Conservation (phyloP, 2,329 filamentous ascomycete species). For the Monosporascus sp. region DNA sequence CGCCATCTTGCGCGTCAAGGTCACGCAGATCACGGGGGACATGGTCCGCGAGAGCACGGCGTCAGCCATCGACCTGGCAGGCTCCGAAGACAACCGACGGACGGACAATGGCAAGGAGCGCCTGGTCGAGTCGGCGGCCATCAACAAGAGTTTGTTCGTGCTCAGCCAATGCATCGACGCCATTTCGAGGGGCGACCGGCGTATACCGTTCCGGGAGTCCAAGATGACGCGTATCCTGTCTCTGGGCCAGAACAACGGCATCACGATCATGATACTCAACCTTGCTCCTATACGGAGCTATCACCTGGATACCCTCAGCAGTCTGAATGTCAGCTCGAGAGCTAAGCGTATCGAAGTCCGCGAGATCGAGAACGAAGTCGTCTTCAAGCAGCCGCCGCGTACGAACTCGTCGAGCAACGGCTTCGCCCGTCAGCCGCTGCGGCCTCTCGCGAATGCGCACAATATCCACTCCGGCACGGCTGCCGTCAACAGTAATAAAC, state of each 20-base stretch:
- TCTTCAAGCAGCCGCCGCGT: slow-evolving; percentile 73
- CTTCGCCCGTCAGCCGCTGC: slow-evolving; percentile 65
- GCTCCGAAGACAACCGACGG: slow-evolving; percentile 89
- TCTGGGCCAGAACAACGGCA: slow-evolving; percentile 87
- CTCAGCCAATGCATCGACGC: slow-evolving; percentile 93
- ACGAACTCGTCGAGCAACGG: slow-evolving; percentile 34
- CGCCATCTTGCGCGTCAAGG: slow-evolving; percentile 84
- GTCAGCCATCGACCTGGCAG: slow-evolving; percentile 90
- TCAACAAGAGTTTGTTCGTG: slow-evolving; percentile 96
- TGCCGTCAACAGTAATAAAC: slow-evolving; percentile 46
- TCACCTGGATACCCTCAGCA: slow-evolving; percentile 89
- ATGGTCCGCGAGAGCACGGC: slow-evolving; percentile 72
- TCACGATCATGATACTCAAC: slow-evolving; percentile 96
- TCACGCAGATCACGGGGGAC: slow-evolving; percentile 69
- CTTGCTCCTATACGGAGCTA: slow-evolving; percentile 87
- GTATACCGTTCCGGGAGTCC: slow-evolving; percentile 89
- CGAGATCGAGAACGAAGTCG: slow-evolving; percentile 91
- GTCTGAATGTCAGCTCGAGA: slow-evolving; percentile 88
- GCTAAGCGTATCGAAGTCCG: slow-evolving; percentile 95
- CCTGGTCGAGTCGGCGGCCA: slow-evolving; percentile 89
- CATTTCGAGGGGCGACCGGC: slow-evolving; percentile 67
- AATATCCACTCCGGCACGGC: slow-evolving; percentile 63
- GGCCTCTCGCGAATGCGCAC: slow-evolving; percentile 69
- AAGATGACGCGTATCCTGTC: slow-evolving; percentile 97
- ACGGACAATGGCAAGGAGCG: slow-evolving; percentile 93